Evolutionary conservation across 352 stramenopile species (phyloP), one percentile per base, ranked within the genome.

Genomic region (Pythium vanterpoolii): DNA sequence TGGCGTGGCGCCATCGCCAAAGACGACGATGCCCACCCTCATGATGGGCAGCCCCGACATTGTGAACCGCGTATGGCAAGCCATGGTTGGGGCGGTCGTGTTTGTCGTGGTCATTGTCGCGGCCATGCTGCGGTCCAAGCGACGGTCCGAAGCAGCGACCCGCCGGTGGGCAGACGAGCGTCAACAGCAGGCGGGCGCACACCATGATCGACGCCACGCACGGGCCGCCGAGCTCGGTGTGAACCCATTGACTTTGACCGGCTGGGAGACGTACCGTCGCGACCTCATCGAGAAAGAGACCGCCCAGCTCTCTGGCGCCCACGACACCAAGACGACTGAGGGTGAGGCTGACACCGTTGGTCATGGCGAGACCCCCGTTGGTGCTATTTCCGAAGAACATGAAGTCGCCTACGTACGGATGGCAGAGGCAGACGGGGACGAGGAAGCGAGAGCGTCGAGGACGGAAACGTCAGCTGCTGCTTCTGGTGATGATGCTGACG

Each of bases 31-130:
- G 5, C 30, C 28, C n/a, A 30, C 28, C 23, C 24, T 33, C 13
- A 24, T 51, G 19, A 31, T 18, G 6, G 36, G 42, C n/a, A n/a
- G n/a, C n/a, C 18, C 26, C 23, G 40, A 18, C 31, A 19, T 64
- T 24, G 39, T 45, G 6, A 44, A 64, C 10, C 39, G 49, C n/a
- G 31, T 65, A 2, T 65, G 58, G 58, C 49, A 57, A 7, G 48
- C 39, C 16, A 56, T 65, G 39, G 49, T 65, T 3, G 58, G 58
- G 14, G 31, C 45, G 30, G 55, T 65, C 26, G 18, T 65, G 0
- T 65, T 65, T 34, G 34, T 57, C 5, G 11, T 60, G 21, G 23
- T 65, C 9, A 28, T 54, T 14, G 23, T 65, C 11, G 13, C 27
- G 0, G 14, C 60, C 14, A 24, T 65, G 23, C 4, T 65, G 1